Evolutionary conservation across 441 rosid species (phyloP), one percentile per base, ranked within the genome.

Genomic region (Croton laevigatus): DNA sequence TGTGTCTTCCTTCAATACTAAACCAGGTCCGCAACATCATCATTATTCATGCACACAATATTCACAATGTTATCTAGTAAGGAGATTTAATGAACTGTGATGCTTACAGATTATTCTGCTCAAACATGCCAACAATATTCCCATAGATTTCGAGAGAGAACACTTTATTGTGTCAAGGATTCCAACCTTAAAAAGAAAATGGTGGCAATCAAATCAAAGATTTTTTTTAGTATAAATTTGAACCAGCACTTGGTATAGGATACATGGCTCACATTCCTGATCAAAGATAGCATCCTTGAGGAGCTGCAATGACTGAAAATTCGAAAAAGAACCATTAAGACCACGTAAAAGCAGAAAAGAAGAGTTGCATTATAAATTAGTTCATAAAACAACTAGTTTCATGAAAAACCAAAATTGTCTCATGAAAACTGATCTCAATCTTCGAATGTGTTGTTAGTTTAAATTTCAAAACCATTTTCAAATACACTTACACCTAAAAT

Each of bases 121-220:
- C 97, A 77, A 92, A 92, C 94, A 94, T 94, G 88, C 98, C 97
- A 53, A 94, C 87, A 72, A 92, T 86, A 73, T 88, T 85, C 63
- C 97, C 98, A 74, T 89, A 87, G 72, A 94, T 87, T 62, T 94
- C 98, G n/a, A 87, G 93, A 59, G 96, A 89, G 83, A 94, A 94
- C 68, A 94, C 99, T 94, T 72, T 59, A 19, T 36, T 46, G 68
- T 48, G 94, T 89, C 82, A 88, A 92, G 97, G 85, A 87, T 54
- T 64, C 70, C 64, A 64, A 62, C 27, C 72, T 36, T 9, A 65
- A 66, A n/a, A 58, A 67, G 57, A 12, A 34, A 19, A 68, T 55
- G 67, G 73, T 17, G 44, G 19, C 10, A 46, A 62, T 59, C 61
- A 46, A 58, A 38, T 46, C 16, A 40, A 32, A 36, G 32, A 27